phyloP scores from a whole-genome alignment of 1,139 yeast species.

The Geotrichum australiense region DNA sequence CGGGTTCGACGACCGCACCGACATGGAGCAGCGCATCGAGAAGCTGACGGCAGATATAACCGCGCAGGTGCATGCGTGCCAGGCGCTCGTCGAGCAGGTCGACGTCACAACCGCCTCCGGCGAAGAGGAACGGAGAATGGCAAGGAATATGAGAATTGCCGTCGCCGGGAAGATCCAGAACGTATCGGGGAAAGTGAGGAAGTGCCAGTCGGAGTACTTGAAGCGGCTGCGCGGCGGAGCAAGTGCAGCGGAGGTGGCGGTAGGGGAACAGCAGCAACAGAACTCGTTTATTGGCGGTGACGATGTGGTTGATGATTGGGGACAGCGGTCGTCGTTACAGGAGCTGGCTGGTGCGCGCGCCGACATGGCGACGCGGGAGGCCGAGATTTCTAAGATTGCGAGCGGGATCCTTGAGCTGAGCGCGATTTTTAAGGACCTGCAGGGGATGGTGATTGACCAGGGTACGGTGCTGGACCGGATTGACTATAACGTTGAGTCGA shows the following conservation, averaged over 20 bases:
- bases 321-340: slow-evolving; percentile 42
- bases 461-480: slow-evolving; percentile 90
- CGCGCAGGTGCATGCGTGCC: slow-evolving; percentile 66
- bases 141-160: slow-evolving; percentile 73
- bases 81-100: slow-evolving; percentile 62
- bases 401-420: slow-evolving; percentile 91
- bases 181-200: slow-evolving; percentile 67
- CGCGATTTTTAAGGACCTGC: slow-evolving; percentile 89
- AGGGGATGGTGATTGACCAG: slow-evolving; percentile 85
- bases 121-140: slow-evolving; percentile 50
- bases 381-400: slow-evolving; percentile 83
- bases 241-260: slow-evolving; percentile 21
- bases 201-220: slow-evolving; percentile 82
- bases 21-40: slow-evolving; percentile 70
- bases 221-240: slow-evolving; percentile 42
- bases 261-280: slow-evolving; percentile 4
- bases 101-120: slow-evolving; percentile 41
- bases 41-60: slow-evolving; percentile 68
- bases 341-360: slow-evolving; percentile 19
- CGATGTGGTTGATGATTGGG: slow-evolving; percentile 34
- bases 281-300: slow-evolving; percentile 12
- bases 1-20: slow-evolving; percentile 70
- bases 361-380: slow-evolving; percentile 46
- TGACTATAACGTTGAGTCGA: slow-evolving; percentile 79
- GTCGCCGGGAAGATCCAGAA: slow-evolving; percentile 83